Evolutionary conservation across 2,329 filamentous ascomycete species (phyloP), one percentile per base, ranked within the genome.

Genomic region (Clonostachys rhizophaga): DNA sequence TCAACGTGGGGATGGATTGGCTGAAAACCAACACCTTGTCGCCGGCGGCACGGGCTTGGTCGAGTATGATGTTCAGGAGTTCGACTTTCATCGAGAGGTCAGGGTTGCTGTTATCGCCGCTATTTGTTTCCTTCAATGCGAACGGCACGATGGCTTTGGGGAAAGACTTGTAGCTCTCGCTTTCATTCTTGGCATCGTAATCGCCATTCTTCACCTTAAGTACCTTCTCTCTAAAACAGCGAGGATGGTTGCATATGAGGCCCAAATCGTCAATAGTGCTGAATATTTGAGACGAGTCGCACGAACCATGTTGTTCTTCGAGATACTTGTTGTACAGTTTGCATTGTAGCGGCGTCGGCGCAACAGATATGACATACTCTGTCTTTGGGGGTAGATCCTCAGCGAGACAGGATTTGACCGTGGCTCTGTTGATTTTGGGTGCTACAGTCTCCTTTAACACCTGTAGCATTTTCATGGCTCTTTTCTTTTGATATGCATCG

Each of bases 21-120:
- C 86, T 88, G 58, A 96, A 96, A 0, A 96, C 69, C 1, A 96
- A 73, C 2, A 91, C 78, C 57, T 91, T 91, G 62, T 96, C 91
- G 1, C 75, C 74, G 0, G 72, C 65, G 2, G 61, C 60, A 37
- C 75, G 77, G 7, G 85, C 84, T 52, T 85, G 75, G 18, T 84
- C 71, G 1, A 96, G 63, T 44, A 96, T 92, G 42, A 75, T 66
- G 40, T 81, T 66, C n/a, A 95, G 68, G 6, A 91, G 69, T 12
- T 71, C 56, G 7, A 86, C 78, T 58, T 94, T 92, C 58, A 83
- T 76, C 1, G 90, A 95, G 12, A 84, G 63, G 1, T 61, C 54
- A 3, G 77, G 58, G 12, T 72, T 63, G 6, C 74, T 58, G 64
- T 69, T 68, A 53, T 48, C 11, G 9, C 42, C 66, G 44, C 48